These are phyloP conservation scores for Candida montana DNA, from an alignment of 805 yeast genomes.

Conservation along the genomic window DNA sequence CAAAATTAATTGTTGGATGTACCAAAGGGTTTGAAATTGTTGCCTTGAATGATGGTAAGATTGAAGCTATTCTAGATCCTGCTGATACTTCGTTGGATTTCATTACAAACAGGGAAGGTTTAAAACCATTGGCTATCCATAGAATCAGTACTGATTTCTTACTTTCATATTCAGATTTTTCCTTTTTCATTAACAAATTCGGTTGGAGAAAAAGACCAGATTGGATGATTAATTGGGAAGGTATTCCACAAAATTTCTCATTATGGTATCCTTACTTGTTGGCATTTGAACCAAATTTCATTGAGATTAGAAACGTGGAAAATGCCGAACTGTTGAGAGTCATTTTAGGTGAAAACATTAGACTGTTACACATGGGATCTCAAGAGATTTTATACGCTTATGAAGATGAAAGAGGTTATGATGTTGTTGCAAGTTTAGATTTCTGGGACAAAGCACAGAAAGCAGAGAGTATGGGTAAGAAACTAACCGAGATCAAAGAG, in stretches of 20 bases:
- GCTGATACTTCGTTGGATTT: conserved; percentile 97
- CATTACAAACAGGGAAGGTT: conserved; percentile 74
- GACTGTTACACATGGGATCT: conserved; percentile 83
- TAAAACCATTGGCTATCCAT: conserved; percentile 89
- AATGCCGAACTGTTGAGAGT: conserved; percentile 80
- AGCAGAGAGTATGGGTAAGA: conserved; percentile 8
- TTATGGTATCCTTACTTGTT: conserved; percentile 89
- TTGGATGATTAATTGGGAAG: conserved; percentile 97
- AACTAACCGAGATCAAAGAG: conserved; percentile 22
- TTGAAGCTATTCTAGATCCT: conserved; percentile 90
- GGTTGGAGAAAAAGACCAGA: conserved; percentile 96
- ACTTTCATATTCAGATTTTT: conserved; percentile 85
- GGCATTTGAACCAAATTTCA: conserved; percentile 85
- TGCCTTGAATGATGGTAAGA: conserved; percentile 73
- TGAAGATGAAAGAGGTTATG: conserved; percentile 85
- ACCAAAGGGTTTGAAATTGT: conserved; percentile 95
- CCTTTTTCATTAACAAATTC: conserved; percentile 88
- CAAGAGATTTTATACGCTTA: conserved; percentile 92
- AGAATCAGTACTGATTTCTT: conserved; percentile 84
- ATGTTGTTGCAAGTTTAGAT: conserved; percentile 87
- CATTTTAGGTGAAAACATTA: conserved; percentile 86
- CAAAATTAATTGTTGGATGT: conserved; percentile 90
- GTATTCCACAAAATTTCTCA: conserved; percentile 87
- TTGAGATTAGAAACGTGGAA: conserved; percentile 89
- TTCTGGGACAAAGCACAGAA: conserved; percentile 58